A percentile compares a stretch with the other conserved stretches of the same genome.
phyloP scores from a whole-genome alignment of 2,329 filamentous ascomycete genomes.

The Clonostachys rhizophaga region DNA sequence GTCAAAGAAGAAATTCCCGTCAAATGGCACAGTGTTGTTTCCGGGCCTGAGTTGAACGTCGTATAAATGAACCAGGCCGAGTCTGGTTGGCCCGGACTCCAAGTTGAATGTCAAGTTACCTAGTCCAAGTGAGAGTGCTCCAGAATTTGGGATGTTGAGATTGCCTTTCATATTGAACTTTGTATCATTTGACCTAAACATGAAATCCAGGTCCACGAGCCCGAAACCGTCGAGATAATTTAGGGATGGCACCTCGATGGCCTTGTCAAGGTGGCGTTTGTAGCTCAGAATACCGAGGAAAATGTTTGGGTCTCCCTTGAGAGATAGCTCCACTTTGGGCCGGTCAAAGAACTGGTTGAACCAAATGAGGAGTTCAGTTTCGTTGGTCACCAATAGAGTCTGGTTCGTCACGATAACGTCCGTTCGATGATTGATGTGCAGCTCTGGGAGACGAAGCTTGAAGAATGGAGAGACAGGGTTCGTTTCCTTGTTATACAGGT shows the following conservation, averaged over 20 bases:
- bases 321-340: conserved; percentile 27
- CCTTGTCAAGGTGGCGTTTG: conserved; percentile 30
- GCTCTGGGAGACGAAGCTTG: conserved; percentile 17
- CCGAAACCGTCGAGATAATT: conserved; percentile 31
- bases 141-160: conserved; percentile 38
- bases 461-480: conserved; percentile 10
- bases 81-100: conserved; percentile 27
- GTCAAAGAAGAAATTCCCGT: conserved; percentile 33
- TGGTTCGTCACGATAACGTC: conserved; percentile 24
- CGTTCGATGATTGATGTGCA: conserved; percentile 25
- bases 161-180: conserved; percentile 34
- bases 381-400: conserved; percentile 25
- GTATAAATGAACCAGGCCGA: conserved; percentile 30
- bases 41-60: conserved; percentile 34
- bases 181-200: conserved; percentile 27
- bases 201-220: conserved; percentile 28
- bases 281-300: conserved; percentile 32
- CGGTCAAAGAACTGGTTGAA: conserved; percentile 33
- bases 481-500: conserved; percentile 33
- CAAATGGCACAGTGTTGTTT: conserved; percentile 33
- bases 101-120: conserved; percentile 42
- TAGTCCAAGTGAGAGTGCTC: conserved; percentile 33
- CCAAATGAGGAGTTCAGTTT: conserved; percentile 30
- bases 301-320: conserved; percentile 25
- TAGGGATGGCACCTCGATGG: conserved; percentile 29